Conservation (phyloP, 192 early-diverging fungal genomes). For the Coemansia pectinata region DNA sequence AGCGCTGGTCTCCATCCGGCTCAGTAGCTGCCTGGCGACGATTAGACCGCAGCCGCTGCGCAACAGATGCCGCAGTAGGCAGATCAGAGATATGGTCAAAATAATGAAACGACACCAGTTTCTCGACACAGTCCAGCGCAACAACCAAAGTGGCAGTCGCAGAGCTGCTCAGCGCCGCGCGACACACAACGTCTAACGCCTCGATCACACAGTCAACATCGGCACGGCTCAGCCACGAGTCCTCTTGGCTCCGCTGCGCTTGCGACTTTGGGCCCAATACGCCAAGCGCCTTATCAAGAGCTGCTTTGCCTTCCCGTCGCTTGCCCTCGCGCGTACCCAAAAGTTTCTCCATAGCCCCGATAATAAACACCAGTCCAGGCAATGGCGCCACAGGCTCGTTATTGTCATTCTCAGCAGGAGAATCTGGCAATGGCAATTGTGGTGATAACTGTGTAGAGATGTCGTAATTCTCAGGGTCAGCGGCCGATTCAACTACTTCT, state of each 20-base stretch:
- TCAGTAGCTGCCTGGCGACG: slow-evolving; percentile 6
- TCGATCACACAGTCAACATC: slow-evolving; percentile 58
- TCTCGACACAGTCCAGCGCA: slow-evolving; percentile 82
- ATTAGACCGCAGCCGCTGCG: slow-evolving; percentile 19
- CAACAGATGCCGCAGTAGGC: slow-evolving; percentile 11
- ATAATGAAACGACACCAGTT: slow-evolving; percentile 69
- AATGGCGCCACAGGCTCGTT: slow-evolving; percentile 13
- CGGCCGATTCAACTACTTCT: neutral
- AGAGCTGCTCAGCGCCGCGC: slow-evolving; percentile 57
- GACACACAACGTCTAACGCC: slow-evolving; percentile 52
- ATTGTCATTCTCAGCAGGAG: neutral
- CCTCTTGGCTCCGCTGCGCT: slow-evolving; percentile 8
- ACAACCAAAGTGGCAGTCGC: slow-evolving; percentile 61
- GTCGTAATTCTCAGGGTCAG: neutral
- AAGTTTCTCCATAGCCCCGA: slow-evolving; percentile 66
- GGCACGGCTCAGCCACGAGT: slow-evolving; percentile 15
- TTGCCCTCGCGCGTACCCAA: slow-evolving; percentile 58
- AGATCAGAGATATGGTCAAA: slow-evolving; percentile 46
- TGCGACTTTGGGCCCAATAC: slow-evolving; percentile 20
- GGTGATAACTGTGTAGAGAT: too few relatives aligned
- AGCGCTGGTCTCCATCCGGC: slow-evolving; percentile 1
- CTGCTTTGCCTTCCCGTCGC: slow-evolving; percentile 52
- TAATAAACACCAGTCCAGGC: slow-evolving; percentile 61
- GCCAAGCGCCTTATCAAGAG: slow-evolving; percentile 51
- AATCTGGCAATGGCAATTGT: neutral